These are phyloP conservation scores for Colletotrichum endophyticum DNA, from an alignment of 2,329 filamentous ascomycete genomes.

Conservation along the genomic window DNA sequence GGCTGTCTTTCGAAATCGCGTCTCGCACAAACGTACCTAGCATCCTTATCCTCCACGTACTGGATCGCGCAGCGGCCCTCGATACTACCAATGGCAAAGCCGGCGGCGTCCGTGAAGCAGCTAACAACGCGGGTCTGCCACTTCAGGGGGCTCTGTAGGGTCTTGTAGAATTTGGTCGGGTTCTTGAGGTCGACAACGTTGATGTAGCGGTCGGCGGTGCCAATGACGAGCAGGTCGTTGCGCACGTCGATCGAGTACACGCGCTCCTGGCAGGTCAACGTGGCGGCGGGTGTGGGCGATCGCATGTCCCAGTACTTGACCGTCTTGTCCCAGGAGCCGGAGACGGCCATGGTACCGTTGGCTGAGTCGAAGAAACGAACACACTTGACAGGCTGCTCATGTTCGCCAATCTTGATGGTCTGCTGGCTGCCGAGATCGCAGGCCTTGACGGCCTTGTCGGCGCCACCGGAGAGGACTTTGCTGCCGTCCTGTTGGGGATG, in stretches of 20 bases:
- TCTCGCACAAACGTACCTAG: constrained; percentile 55
- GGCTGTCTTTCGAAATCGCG: background rate
- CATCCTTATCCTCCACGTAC: constrained; percentile 96
- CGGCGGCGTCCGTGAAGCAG: constrained; percentile 90
- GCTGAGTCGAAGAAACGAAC: constrained; percentile 79
- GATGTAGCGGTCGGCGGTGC: constrained; percentile 94
- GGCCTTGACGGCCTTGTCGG: constrained; percentile 89
- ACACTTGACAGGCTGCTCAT: constrained; percentile 82
- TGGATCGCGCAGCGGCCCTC: constrained; percentile 98
- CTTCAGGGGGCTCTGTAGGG: constrained; percentile 92
- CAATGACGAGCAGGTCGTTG: constrained; percentile 87
- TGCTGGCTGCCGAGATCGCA: constrained; percentile 78
- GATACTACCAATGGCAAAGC: constrained; percentile 95
- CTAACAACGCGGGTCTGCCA: constrained; percentile 97
- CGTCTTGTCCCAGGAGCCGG: constrained; percentile 91
- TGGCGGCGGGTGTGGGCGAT: constrained; percentile 66
- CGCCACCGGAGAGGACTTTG: constrained; percentile 85
- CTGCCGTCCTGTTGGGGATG: constrained; percentile 74
- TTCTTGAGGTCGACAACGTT: constrained; percentile 92
- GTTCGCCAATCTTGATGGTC: constrained; percentile 77
- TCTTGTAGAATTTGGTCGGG: constrained; percentile 93
- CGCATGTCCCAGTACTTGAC: constrained; percentile 90
- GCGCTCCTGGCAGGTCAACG: constrained; percentile 73
- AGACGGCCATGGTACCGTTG: constrained; percentile 82
- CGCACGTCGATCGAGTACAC: constrained; percentile 93